Percentiles rank a stretch among this genome's conserved stretches.
Conservation (phyloP, 805 yeast species). For the Barnettozyma botsteinii region DNA sequence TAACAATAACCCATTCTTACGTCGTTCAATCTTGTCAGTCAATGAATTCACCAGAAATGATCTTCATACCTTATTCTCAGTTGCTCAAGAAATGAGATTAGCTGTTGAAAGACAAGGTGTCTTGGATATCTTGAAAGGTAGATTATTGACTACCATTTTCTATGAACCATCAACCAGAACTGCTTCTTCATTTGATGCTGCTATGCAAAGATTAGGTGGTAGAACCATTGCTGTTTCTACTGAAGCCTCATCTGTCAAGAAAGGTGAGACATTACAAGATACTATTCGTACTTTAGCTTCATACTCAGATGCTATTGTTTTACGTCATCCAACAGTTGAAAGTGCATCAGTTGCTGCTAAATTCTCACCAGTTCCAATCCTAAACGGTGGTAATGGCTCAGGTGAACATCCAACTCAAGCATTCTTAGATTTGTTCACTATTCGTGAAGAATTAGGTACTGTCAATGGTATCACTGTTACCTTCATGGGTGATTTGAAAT, state of each 20-base stretch:
- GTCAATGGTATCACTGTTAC: slow-evolving; percentile 97
- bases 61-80: slow-evolving; percentile 87
- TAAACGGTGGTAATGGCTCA: slow-evolving; percentile 97
- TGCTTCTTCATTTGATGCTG: slow-evolving; percentile 94
- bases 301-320: slow-evolving; percentile 92
- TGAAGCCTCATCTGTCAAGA: slow-evolving; percentile 87
- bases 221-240: slow-evolving; percentile 86
- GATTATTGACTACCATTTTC: slow-evolving; percentile 89
- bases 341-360: slow-evolving; percentile 93
- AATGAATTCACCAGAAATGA: slow-evolving; percentile 83
- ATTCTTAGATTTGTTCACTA: slow-evolving; percentile 92
- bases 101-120: slow-evolving; percentile 97
- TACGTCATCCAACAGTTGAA: slow-evolving; percentile 93
- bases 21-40: slow-evolving; percentile 84
- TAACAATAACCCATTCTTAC: slow-evolving; percentile 81
- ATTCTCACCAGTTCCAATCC: slow-evolving; percentile 93
- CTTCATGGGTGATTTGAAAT: slow-evolving; percentile 97
- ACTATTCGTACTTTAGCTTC: slow-evolving; percentile 92
- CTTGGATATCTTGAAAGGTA: slow-evolving; percentile 82
- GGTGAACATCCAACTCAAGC: slow-evolving; percentile 99
- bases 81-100: slow-evolving; percentile 96
- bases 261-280: slow-evolving; percentile 97
- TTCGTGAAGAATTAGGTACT: slow-evolving; percentile 97
- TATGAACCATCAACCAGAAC: slow-evolving; percentile 99
- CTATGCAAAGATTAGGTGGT: slow-evolving; percentile 99